Evolutionary conservation across 2,329 filamentous ascomycete genomes (phyloP).

Genomic region (Helicocarpus griseus): DNA sequence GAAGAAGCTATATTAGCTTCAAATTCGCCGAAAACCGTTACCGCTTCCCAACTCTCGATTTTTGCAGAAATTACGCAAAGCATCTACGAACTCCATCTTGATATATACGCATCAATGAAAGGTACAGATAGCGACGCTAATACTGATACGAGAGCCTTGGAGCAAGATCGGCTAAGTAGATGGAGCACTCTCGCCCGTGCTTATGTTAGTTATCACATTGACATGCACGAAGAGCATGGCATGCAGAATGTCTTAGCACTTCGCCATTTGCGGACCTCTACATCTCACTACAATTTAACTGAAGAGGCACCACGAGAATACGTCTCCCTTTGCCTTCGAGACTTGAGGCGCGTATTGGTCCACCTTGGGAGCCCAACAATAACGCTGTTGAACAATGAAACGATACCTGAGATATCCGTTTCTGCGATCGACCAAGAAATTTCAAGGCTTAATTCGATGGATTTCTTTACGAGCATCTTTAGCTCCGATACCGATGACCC

Average conservation of each 20-base stretch:
- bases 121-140: slow-evolving; percentile 50
- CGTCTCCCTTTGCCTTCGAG: slow-evolving; percentile 52
- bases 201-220: slow-evolving; percentile 37
- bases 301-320: slow-evolving; percentile 49
- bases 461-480: slow-evolving; percentile 89
- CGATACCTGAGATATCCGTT: slow-evolving; percentile 78
- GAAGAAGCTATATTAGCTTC: slow-evolving; percentile 21
- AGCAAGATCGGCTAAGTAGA: slow-evolving; percentile 49
- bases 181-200: slow-evolving; percentile 52
- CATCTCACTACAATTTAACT: slow-evolving; percentile 50
- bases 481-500: slow-evolving; percentile 73
- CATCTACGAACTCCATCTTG: slow-evolving; percentile 58
- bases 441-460: slow-evolving; percentile 86
- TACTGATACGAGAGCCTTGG: slow-evolving; percentile 39
- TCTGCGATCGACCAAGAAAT: slow-evolving; percentile 83
- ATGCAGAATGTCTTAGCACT: slow-evolving; percentile 39
- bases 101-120: slow-evolving; percentile 55
- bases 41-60: slow-evolving; percentile 23
- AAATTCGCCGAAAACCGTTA: slow-evolving; percentile 15
- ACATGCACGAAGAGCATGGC: slow-evolving; percentile 20
- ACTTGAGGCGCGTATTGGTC: slow-evolving; percentile 48
- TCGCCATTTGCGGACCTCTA: slow-evolving; percentile 58
- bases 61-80: slow-evolving; percentile 47
- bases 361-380: slow-evolving; percentile 38
- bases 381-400: slow-evolving; percentile 70